These are phyloP conservation scores for Vanderwaltozyma polyspora DNA, from an alignment of 805 yeast species.

Conservation along the genomic window DNA sequence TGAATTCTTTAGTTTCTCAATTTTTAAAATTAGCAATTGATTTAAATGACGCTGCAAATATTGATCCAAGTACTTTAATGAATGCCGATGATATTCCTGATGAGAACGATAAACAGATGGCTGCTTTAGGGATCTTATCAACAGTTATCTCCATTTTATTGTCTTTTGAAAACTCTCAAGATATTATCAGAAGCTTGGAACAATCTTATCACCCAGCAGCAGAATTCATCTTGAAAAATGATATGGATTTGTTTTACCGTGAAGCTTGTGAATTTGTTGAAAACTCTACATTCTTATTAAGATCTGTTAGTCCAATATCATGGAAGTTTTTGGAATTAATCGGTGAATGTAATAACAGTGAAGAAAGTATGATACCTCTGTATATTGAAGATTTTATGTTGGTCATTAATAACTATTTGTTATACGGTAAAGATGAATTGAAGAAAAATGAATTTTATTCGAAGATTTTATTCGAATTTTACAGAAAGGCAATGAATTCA, in stretches of 20 bases:
- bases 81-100: constrained; percentile 29
- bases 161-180: constrained; percentile 71
- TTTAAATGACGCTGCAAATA: constrained; percentile 46
- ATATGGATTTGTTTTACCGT: constrained; percentile 60
- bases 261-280: constrained; percentile 71
- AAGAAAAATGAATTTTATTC: constrained; percentile 36
- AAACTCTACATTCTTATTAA: constrained; percentile 49
- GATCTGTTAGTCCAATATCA: constrained; percentile 53
- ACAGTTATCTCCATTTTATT: constrained; percentile 74
- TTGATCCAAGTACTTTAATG: constrained; percentile 31
- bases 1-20: constrained; percentile 56
- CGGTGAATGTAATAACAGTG: constrained; percentile 23
- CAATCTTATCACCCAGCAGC: constrained; percentile 60
- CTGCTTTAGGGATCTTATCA: constrained; percentile 70
- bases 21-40: constrained; percentile 63
- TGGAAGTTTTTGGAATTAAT: constrained; percentile 62
- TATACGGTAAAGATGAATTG: constrained; percentile 44
- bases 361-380: constrained; percentile 44
- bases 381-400: constrained; percentile 69
- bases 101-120: constrained; percentile 60
- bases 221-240: constrained; percentile 51
- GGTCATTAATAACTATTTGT: constrained; percentile 61
- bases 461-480: constrained; percentile 40
- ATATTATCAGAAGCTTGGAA: constrained; percentile 52
- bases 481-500: constrained; percentile 30